Percentiles rank a stretch among this genome's conserved stretches.
These are phyloP conservation scores for Lipomyces starkeyi DNA, from an alignment of 805 yeast genomes.

Conservation along the genomic window DNA sequence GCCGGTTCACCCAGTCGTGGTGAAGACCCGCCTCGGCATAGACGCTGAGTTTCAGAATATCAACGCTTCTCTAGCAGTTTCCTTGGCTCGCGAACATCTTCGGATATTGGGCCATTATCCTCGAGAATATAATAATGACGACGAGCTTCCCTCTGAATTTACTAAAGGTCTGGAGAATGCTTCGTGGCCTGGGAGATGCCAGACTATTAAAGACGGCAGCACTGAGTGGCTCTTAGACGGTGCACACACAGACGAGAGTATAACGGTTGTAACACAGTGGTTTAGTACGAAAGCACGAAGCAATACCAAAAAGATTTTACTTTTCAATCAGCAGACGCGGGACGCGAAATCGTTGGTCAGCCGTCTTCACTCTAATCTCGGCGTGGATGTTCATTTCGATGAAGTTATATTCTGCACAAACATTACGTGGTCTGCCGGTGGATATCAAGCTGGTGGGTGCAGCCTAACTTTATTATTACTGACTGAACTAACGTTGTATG, in stretches of 20 bases:
- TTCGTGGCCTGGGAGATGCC: constrained; percentile 97
- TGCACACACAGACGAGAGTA: constrained; percentile 91
- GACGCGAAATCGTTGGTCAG: constrained; percentile 72
- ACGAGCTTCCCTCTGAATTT: constrained; percentile 40
- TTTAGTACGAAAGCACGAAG: constrained; percentile 47
- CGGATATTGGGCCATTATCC: constrained; percentile 44
- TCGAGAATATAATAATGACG: constrained; percentile 1
- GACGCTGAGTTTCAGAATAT: constrained; percentile 82
- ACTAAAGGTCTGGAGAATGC: constrained; percentile 66
- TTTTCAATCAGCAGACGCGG: constrained; percentile 94
- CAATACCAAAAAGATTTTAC: constrained; percentile 54
- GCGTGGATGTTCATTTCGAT: constrained; percentile 60
- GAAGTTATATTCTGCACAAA: constrained; percentile 87
- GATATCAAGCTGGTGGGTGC: constrained; percentile 56
- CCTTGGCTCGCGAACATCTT: constrained; percentile 68
- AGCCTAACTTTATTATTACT: neutral
- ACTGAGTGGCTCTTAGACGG: constrained; percentile 91
- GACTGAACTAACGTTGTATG: constrained; percentile 13
- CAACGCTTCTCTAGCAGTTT: constrained; percentile 88
- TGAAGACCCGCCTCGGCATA: constrained; percentile 59
- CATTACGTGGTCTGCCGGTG: constrained; percentile 86
- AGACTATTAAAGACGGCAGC: constrained; percentile 55
- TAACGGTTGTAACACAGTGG: constrained; percentile 85
- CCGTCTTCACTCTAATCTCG: constrained; percentile 55
- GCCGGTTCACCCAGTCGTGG: constrained; percentile 49